Evolutionary conservation across 495 filamentous ascomycete genomes (phyloP).

Genomic region (Penicillium subrubescens): DNA sequence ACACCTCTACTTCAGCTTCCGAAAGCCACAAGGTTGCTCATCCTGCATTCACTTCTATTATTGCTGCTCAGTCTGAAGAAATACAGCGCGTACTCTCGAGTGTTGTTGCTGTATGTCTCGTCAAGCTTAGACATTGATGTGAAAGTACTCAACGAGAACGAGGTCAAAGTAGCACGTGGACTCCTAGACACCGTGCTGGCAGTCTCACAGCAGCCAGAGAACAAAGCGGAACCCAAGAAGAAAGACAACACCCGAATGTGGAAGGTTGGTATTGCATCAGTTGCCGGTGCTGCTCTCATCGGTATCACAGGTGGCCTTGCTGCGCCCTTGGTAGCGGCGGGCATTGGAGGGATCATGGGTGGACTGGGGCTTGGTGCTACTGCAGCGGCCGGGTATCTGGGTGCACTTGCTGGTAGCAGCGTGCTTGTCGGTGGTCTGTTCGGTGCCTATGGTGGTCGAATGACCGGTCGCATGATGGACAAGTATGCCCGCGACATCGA

Average conservation of each 20-base stretch:
- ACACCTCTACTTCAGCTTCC: slow-evolving; percentile 45
- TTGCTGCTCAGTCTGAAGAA: slow-evolving; percentile 79
- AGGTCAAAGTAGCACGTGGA: slow-evolving; percentile 71
- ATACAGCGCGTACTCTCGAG: slow-evolving; percentile 74
- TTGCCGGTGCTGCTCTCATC: slow-evolving; percentile 74
- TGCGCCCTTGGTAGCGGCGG: slow-evolving; percentile 78
- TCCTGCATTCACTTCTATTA: slow-evolving; percentile 66
- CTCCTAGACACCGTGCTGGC: slow-evolving; percentile 72
- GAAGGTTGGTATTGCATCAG: slow-evolving; percentile 83
- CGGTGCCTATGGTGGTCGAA: slow-evolving; percentile 83
- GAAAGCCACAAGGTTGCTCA: slow-evolving; percentile 46
- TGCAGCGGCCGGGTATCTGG: slow-evolving; percentile 77
- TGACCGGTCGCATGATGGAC: slow-evolving; percentile 86
- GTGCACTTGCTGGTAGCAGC: slow-evolving; percentile 72
- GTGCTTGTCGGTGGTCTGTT: slow-evolving; percentile 83
- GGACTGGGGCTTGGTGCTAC: slow-evolving; percentile 78
- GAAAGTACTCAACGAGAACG: slow-evolving; percentile 67
- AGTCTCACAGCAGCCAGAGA: slow-evolving; percentile 68
- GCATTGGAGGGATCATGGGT: slow-evolving; percentile 80
- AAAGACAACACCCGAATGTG: slow-evolving; percentile 65
- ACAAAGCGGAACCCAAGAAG: slow-evolving; percentile 68
- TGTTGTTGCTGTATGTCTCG: slow-evolving; percentile 69
- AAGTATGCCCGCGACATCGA: slow-evolving; percentile 82
- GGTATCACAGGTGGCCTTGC: slow-evolving; percentile 81
- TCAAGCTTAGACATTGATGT: slow-evolving; percentile 69